Evolutionary conservation across 163 green algal species (phyloP).

Genomic region (Scenedesmus sp.): DNA sequence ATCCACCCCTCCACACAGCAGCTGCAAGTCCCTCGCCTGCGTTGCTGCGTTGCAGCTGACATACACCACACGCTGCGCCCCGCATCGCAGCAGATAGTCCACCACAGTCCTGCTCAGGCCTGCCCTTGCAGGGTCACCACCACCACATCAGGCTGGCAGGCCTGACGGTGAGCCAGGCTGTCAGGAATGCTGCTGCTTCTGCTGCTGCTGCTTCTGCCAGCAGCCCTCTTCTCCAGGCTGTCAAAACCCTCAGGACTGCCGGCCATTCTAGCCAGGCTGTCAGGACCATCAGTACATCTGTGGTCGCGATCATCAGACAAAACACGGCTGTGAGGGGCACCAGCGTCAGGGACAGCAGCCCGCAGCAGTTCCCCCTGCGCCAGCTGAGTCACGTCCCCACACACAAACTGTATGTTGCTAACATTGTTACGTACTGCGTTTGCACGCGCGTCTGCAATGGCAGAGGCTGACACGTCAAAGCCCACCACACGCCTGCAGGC

Average conservation of each 20-base stretch:
- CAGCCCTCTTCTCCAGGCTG: not conserved
- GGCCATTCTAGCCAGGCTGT: not conserved
- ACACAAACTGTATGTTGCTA: conserved; percentile 81
- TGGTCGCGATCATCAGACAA: not conserved
- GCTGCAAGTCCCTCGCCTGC: conserved; percentile 81
- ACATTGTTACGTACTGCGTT: conserved; percentile 88
- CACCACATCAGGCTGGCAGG: conserved; percentile 75
- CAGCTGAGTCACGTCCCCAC: conserved; percentile 66
- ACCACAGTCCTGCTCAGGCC: conserved; percentile 77
- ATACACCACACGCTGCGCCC: conserved; percentile 84
- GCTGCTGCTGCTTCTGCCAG: not conserved
- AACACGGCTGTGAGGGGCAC: too few relatives aligned
- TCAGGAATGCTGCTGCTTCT: conserved; percentile 68
- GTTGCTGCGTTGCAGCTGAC: conserved; percentile 93
- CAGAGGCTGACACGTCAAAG: conserved; percentile 72
- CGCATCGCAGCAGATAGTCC: conserved; percentile 65
- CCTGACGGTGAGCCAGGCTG: not conserved
- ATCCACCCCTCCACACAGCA: conserved; percentile 56
- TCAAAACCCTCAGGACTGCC: not conserved
- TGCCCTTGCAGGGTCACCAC: conserved; percentile 86
- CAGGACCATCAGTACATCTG: not conserved
- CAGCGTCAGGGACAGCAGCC: not conserved
- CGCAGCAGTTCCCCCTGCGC: not conserved
- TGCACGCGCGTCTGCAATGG: conserved; percentile 80
- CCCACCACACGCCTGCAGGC: conserved; percentile 73